phyloP scores from a whole-genome alignment of 1,284 basidiomycete genomes.

The Tylopilus microsporus region DNA sequence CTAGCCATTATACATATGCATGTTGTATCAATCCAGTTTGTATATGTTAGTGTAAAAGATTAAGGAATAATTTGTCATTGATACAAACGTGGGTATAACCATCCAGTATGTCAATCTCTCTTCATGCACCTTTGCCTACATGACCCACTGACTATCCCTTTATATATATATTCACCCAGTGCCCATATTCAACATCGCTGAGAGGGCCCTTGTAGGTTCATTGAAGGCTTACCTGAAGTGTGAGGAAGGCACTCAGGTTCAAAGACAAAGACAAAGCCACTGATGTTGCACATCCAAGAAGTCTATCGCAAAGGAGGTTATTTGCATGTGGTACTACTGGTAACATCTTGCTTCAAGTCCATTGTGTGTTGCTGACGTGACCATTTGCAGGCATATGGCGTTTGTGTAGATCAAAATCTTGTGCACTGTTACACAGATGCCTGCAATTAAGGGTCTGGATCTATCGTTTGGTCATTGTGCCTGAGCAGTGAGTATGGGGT shows the following conservation, averaged over 20 bases:
- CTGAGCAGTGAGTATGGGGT: too few relatives aligned
- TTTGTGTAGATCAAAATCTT: constrained; percentile 79
- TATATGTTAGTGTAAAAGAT: too few relatives aligned
- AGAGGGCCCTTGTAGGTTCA: constrained; percentile 70
- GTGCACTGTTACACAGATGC: too few relatives aligned
- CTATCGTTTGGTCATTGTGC: too few relatives aligned
- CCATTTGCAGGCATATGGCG: constrained; percentile 74
- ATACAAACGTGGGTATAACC: too few relatives aligned
- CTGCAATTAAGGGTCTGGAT: too few relatives aligned
- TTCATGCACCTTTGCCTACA: too few relatives aligned
- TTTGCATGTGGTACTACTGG: constrained; percentile 95
- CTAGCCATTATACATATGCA: neutral
- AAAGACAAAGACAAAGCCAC: constrained; percentile 76
- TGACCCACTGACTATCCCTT: too few relatives aligned
- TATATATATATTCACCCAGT: constrained; percentile 61
- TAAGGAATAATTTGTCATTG: too few relatives aligned
- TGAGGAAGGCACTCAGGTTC: constrained; percentile 86
- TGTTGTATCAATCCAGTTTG: neutral
- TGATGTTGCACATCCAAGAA: constrained; percentile 71
- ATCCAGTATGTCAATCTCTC: too few relatives aligned
- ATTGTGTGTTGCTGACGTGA: constrained; percentile 14
- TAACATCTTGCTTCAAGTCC: constrained; percentile 32
- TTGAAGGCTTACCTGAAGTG: constrained; percentile 95
- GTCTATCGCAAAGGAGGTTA: constrained; percentile 84
- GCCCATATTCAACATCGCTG: constrained; percentile 69